Base-by-base conservation (phyloP, 371 early-diverging fungal genomes). In the Chytridium lagenaria region DNA sequence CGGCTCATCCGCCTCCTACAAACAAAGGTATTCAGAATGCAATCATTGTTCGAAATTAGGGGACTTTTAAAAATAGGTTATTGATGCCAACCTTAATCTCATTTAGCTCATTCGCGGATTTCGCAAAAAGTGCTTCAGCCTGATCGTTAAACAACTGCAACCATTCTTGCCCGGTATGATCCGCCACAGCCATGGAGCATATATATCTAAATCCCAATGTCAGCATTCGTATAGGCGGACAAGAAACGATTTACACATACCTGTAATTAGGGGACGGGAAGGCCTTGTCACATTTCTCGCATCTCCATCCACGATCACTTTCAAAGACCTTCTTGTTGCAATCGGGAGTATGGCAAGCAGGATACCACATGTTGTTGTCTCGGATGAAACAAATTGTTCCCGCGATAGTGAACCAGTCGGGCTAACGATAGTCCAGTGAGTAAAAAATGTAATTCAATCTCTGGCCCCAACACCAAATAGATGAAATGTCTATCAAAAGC, bases 281-380 rank as follows among this genome's bases (percentile, higher is more conserved):
- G 0, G 80, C 72, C 67, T 84, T 85, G 73, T 90, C 84, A 80
- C 98, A 98, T 77, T 94, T 96, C 72, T 97, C 98, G 79, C 99
- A 99, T 50, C 94, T 81, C 96, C 95, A 98, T 49, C 78, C 79
- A 57, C 72, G 70, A 26, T 75, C 82, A 3, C 69, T 79, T 50
- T 89, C 83, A 22, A 83, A 81, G 49, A 95, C 88, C 88, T 98
- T 98, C 83, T 98, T 98, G 75, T 87, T 92, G 80, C 98, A 98
- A 23, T 83, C 87, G 0, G 83, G 82, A 2, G 80, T 77, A n/a
- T 93, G 94, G 83, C 97, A 98, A 1, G 92, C 91, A 37, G 98
- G 92, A 81, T 97, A 99, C 66, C 84, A 85, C 40, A 87, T 55
- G 70, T 80, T 90, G 36, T 22, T 37, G 23, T 92, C 92, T 52